Conservation (phyloP, 495 filamentous ascomycete genomes). For the Barbatosphaeria neglecta region DNA sequence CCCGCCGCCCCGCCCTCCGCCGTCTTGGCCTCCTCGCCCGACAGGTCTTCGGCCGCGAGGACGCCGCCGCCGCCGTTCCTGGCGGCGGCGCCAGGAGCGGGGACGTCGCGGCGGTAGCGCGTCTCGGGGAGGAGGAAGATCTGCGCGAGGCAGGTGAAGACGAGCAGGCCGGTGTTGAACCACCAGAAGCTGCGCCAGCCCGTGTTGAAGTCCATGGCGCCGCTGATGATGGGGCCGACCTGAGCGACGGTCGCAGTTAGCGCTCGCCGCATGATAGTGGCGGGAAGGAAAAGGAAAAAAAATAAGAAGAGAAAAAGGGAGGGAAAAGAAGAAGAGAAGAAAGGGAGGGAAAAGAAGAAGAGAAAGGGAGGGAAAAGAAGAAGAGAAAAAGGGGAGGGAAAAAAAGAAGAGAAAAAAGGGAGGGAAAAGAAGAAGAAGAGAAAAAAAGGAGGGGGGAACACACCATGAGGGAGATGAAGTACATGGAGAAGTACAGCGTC, state of each 20-base stretch:
- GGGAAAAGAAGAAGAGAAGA: too few species aligned
- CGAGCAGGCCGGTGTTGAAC: slow-evolving; percentile 40
- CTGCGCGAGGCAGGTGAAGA: slow-evolving; percentile 30
- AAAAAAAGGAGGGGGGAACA: not conserved
- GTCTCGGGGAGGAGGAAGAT: slow-evolving; percentile 53
- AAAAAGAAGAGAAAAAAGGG: too few species aligned
- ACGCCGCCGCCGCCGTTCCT: not conserved
- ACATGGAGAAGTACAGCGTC: slow-evolving; percentile 48
- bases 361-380: too few species aligned
- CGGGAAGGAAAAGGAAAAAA: too few species aligned
- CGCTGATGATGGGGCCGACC: slow-evolving; percentile 45
- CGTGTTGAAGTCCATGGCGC: slow-evolving; percentile 41
- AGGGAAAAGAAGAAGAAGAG: not conserved
- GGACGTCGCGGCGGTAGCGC: slow-evolving; percentile 38
- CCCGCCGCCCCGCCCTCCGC: not conserved
- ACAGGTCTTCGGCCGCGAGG: not conserved
- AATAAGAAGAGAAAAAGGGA: not conserved
- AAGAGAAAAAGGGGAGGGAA: not conserved
- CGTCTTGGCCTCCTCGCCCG: not conserved
- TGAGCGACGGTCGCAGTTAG: slow-evolving; percentile 5
- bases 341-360: not conserved
- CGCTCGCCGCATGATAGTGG: too few species aligned
- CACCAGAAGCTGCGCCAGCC: slow-evolving; percentile 47
- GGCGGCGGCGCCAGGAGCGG: not conserved
- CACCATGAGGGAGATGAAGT: slow-evolving; percentile 33